Conservation (phyloP, 306 rosid species). For the Prinsepia uniflora region DNA sequence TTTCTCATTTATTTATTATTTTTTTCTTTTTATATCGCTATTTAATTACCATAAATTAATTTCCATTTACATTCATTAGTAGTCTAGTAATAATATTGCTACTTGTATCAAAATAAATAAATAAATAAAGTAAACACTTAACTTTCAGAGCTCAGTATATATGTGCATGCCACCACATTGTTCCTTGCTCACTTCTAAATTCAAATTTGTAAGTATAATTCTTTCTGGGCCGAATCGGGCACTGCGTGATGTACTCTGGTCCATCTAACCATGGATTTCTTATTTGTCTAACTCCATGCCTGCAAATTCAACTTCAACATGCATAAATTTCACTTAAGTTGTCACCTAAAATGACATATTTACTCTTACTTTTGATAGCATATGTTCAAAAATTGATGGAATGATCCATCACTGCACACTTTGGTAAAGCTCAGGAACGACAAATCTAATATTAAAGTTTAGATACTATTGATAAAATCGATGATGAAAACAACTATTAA, state of each 20-base stretch:
- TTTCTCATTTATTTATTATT: neutral
- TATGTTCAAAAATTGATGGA: too few relatives aligned
- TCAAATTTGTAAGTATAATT: slow-evolving; percentile 38
- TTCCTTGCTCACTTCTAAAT: slow-evolving; percentile 50
- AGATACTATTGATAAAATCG: too few relatives aligned
- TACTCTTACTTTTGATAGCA: too few relatives aligned
- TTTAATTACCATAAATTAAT: neutral
- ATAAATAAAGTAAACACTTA: neutral
- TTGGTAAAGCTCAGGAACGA: too few relatives aligned
- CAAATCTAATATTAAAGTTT: too few relatives aligned
- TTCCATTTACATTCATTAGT: too few relatives aligned
- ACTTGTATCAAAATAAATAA: too few relatives aligned
- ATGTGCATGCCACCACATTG: slow-evolving; percentile 59
- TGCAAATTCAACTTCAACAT: neutral
- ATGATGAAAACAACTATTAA: too few relatives aligned
- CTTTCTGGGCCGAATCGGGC: slow-evolving; percentile 44
- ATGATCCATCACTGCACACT: too few relatives aligned
- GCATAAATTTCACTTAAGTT: too few relatives aligned
- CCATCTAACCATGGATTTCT: slow-evolving; percentile 70
- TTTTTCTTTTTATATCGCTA: neutral
- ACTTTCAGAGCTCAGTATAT: slow-evolving; percentile 4
- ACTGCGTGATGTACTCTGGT: slow-evolving; percentile 51
- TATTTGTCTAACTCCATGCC: slow-evolving; percentile 61
- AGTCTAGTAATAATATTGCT: too few relatives aligned
- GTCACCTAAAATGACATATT: too few relatives aligned